phyloP scores from a whole-genome alignment of 2,329 filamentous ascomycete species.

The Nigrograna mackinnonii region DNA sequence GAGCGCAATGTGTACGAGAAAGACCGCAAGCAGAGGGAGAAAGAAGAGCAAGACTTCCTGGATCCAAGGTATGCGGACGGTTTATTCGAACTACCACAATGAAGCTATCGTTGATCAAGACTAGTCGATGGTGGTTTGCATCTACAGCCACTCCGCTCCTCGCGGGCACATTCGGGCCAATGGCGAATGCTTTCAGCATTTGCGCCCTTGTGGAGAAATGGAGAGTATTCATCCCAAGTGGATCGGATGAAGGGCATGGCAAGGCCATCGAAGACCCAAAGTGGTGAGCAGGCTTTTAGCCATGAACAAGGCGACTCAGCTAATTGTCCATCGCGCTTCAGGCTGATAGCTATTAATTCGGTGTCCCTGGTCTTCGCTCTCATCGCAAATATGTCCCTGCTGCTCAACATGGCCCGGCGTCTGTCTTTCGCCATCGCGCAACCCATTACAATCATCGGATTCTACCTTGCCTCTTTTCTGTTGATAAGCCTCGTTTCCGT shows the following conservation, averaged over 20 bases:
- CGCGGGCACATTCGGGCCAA: conserved; percentile 59
- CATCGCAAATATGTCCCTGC: conserved; percentile 56
- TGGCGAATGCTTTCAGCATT: conserved; percentile 59
- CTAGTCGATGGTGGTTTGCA: conserved; percentile 63
- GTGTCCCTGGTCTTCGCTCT: conserved; percentile 59
- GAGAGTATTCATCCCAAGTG: conserved; percentile 56
- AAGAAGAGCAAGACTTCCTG: conserved; percentile 46
- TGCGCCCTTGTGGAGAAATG: conserved; percentile 61
- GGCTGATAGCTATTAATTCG: conserved; percentile 59
- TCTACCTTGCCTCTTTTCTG: conserved; percentile 57
- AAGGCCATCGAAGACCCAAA: conserved; percentile 55
- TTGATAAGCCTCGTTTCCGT: conserved; percentile 57
- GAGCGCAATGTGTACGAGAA: conserved; percentile 39
- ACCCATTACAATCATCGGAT: conserved; percentile 64
- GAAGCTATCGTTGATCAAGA: too few species aligned
- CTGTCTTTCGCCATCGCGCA: conserved; percentile 60
- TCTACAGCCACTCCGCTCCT: conserved; percentile 62
- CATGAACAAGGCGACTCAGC: not conserved
- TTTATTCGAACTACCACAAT: not conserved
- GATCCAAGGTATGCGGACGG: conserved; percentile 46
- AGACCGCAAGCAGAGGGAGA: conserved; percentile 38
- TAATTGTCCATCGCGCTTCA: conserved; percentile 16
- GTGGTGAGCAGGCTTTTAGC: conserved; percentile 42
- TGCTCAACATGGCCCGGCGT: conserved; percentile 63
- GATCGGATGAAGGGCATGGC: conserved; percentile 48